A percentile compares a stretch with the other conserved stretches of the same genome.
These are phyloP conservation scores for Moringa oleifera DNA, from an alignment of 345 rosid genomes.

Conservation along the genomic window DNA sequence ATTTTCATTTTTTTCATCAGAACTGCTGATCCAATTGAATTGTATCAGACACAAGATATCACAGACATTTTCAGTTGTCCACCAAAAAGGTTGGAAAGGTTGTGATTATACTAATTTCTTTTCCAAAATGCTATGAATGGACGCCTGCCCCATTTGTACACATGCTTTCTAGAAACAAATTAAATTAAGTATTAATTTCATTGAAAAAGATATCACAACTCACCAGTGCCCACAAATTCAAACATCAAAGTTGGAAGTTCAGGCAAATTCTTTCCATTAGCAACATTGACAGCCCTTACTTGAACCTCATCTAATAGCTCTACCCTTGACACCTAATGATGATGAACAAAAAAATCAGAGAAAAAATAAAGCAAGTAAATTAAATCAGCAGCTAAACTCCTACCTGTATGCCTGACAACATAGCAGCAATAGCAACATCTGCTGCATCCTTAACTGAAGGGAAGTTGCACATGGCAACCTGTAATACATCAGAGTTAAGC, in stretches of 20 bases:
- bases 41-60: too few relatives aligned
- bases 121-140: too few relatives aligned
- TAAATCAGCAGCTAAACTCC: constrained; percentile 13
- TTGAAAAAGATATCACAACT: constrained; percentile 6
- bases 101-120: too few relatives aligned
- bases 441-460: constrained; percentile 94
- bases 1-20: too few relatives aligned
- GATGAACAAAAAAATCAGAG: constrained; percentile 11
- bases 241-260: constrained; percentile 92
- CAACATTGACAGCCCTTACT: constrained; percentile 76
- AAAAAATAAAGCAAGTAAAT: constrained; percentile 13
- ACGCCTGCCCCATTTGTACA: background rate
- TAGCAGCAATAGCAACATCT: constrained; percentile 86
- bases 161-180: background rate
- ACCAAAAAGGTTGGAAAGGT: too few relatives aligned
- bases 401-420: constrained; percentile 90
- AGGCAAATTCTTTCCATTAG: constrained; percentile 72
- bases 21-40: too few relatives aligned
- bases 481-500: constrained; percentile 13
- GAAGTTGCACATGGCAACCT: constrained; percentile 96
- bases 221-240: constrained; percentile 89
- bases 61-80: too few relatives aligned
- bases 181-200: too few relatives aligned
- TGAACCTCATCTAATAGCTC: constrained; percentile 91
- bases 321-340: constrained; percentile 70